These are phyloP conservation scores for Scleromitrula shiraiana DNA, from an alignment of 2,329 filamentous ascomycete genomes.

Conservation along the genomic window DNA sequence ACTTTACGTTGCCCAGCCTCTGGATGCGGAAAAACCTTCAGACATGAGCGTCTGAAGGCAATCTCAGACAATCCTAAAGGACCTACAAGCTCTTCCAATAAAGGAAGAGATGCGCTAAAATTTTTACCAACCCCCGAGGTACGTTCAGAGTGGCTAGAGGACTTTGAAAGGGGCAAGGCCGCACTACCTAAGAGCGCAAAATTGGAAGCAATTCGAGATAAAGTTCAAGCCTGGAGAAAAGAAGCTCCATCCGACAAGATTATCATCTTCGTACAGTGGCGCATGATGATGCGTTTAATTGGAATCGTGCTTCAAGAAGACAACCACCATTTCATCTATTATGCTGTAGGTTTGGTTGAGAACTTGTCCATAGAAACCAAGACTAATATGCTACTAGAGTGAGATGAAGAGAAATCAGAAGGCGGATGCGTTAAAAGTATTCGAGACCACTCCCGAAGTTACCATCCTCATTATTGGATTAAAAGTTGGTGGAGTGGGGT, in stretches of 20 bases:
- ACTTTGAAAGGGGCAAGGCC: background rate
- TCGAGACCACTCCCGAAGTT: background rate
- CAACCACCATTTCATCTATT: background rate
- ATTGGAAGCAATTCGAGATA: background rate
- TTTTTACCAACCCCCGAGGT: background rate
- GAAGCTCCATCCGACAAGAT: background rate
- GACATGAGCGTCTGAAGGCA: background rate
- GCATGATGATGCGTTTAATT: background rate
- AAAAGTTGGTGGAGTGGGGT: conserved; percentile 1
- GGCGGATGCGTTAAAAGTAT: background rate
- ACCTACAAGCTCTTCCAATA: background rate
- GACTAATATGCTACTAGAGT: background rate
- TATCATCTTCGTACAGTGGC: conserved; percentile 1
- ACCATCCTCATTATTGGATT: background rate
- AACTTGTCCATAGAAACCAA: background rate
- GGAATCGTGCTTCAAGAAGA: background rate
- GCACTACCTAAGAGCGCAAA: background rate
- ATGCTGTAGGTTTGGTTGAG: background rate
- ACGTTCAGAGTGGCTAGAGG: conserved; percentile 1
- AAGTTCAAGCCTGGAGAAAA: background rate
- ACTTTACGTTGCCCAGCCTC: background rate
- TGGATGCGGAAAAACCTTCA: background rate
- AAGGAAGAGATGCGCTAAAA: background rate
- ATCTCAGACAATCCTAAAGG: too few species aligned
- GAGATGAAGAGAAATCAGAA: background rate